Percentiles rank a stretch among this genome's conserved stretches.
Evolutionary conservation across 352 stramenopile genomes (phyloP).

Genomic region (Phytophthora sp.): DNA sequence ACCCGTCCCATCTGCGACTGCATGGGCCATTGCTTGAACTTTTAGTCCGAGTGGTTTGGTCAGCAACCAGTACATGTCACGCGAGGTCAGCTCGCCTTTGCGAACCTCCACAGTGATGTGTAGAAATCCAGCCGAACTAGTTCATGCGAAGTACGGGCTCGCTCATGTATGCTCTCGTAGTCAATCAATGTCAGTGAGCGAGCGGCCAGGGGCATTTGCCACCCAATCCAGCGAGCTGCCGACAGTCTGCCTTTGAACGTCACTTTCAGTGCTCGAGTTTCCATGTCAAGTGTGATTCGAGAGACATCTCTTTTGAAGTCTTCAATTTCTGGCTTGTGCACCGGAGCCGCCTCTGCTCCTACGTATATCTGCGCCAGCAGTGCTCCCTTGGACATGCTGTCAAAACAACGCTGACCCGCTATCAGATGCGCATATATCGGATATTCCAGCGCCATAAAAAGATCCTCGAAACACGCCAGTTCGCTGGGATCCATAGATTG

Average conservation of each 20-base stretch:
- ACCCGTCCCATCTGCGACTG: neutral
- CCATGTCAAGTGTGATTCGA: neutral
- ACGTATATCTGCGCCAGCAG: neutral
- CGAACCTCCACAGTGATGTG: neutral
- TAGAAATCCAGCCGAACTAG: slow-evolving; percentile 5
- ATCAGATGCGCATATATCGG: slow-evolving; percentile 14
- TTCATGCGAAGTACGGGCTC: neutral
- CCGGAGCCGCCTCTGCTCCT: neutral
- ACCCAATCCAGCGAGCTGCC: neutral
- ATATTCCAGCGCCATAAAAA: slow-evolving; percentile 9
- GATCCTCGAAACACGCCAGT: slow-evolving; percentile 1
- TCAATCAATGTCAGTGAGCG: neutral
- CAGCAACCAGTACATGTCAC: slow-evolving; percentile 1
- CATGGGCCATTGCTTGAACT: slow-evolving; percentile 1
- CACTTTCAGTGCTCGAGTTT: neutral
- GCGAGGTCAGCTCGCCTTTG: neutral
- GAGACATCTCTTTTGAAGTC: slow-evolving; percentile 5
- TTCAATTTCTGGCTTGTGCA: neutral
- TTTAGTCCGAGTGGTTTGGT: neutral
- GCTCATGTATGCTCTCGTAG: slow-evolving; percentile 2
- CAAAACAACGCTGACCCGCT: neutral
- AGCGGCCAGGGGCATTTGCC: neutral
- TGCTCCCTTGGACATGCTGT: neutral
- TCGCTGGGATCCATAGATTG: slow-evolving; percentile 2
- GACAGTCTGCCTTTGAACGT: slow-evolving; percentile 6